Conservation (phyloP, 805 yeast species). For the Tetrapisispora phaffii region DNA sequence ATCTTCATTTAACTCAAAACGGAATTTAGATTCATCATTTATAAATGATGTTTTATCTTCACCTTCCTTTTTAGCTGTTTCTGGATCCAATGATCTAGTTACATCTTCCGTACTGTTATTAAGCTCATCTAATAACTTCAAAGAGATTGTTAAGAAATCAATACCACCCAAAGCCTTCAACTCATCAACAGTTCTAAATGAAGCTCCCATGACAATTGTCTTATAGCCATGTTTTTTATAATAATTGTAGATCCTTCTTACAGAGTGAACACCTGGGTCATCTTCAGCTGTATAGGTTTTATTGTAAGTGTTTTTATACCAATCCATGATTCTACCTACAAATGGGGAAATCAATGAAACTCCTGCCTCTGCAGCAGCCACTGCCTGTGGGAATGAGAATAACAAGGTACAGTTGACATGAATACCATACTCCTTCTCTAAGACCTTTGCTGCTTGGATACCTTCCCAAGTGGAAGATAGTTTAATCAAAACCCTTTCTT, state of each 20-base stretch:
- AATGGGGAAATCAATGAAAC: conserved; percentile 95
- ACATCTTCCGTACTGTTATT: conserved; percentile 63
- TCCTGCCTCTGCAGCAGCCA: conserved; percentile 94
- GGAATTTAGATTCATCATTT: conserved; percentile 79
- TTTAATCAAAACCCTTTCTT: conserved; percentile 87
- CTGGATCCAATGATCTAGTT: conserved; percentile 69
- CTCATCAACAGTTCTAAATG: conserved; percentile 93
- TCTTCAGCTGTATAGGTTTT: conserved; percentile 60
- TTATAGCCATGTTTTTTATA: conserved; percentile 93
- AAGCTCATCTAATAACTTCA: conserved; percentile 80
- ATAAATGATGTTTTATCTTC: conserved; percentile 65
- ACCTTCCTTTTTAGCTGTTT: conserved; percentile 40
- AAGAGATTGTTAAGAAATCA: conserved; percentile 91
- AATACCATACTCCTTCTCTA: conserved; percentile 78
- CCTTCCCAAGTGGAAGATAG: conserved; percentile 98
- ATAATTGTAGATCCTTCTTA: conserved; percentile 81
- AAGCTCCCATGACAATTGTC: conserved; percentile 98
- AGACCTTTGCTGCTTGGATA: conserved; percentile 93
- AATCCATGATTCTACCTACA: conserved; percentile 96
- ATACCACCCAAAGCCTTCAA: conserved; percentile 92
- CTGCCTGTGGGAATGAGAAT: conserved; percentile 93
- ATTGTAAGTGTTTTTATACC: conserved; percentile 92
- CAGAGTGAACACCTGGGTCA: conserved; percentile 94
- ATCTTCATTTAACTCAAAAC: conserved; percentile 85
- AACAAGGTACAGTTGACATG: conserved; percentile 91